Conservation (phyloP, 2,329 filamentous ascomycete species). For the Mycogone perniciosa region DNA sequence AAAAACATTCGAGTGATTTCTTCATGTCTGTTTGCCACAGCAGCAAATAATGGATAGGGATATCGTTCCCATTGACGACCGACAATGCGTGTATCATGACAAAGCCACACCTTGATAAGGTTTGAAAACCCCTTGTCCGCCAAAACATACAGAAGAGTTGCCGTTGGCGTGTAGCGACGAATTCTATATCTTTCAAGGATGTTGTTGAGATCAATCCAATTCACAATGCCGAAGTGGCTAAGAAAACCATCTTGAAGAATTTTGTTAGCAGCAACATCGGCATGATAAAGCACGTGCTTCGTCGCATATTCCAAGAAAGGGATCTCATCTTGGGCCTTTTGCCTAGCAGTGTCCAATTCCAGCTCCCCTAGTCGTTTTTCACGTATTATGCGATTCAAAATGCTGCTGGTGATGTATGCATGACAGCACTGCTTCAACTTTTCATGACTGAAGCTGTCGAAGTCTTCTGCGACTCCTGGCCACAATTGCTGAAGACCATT, state of each 20-base stretch:
- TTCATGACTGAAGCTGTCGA: not conserved
- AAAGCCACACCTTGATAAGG: not conserved
- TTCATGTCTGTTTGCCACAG: not conserved
- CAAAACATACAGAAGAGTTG: conserved; percentile 1
- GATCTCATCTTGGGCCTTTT: not conserved
- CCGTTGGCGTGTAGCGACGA: not conserved
- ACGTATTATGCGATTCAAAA: not conserved
- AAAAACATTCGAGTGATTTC: not conserved
- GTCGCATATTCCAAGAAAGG: conserved; percentile 7
- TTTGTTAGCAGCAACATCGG: not conserved
- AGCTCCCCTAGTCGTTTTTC: not conserved
- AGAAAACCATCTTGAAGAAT: not conserved
- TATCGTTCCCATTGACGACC: not conserved
- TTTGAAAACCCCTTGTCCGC: not conserved
- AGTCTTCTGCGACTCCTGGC: not conserved
- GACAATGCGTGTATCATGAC: not conserved
- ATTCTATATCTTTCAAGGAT: not conserved
- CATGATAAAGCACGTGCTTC: conserved; percentile 3
- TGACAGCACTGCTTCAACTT: conserved; percentile 4
- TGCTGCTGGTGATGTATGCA: not conserved
- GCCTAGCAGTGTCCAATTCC: not conserved
- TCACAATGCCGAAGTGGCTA: not conserved
- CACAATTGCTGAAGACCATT: conserved; percentile 20
- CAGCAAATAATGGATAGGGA: not conserved
- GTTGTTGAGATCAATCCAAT: not conserved